These are phyloP conservation scores for Gonium pectorale DNA, from an alignment of 139 green algal species.

Conservation along the genomic window DNA sequence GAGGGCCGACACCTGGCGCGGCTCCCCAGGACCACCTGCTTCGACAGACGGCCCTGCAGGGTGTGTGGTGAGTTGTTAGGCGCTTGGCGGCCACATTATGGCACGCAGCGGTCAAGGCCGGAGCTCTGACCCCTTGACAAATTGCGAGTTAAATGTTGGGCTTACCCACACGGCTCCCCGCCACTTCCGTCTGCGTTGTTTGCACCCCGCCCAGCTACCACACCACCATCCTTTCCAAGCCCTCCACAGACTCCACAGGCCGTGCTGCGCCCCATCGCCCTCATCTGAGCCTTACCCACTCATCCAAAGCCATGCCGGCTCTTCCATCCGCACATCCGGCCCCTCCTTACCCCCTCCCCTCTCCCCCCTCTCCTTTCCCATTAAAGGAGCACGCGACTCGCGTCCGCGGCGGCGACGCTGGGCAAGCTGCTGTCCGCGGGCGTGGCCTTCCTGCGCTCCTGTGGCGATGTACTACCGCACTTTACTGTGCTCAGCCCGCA, in stretches of 20 bases:
- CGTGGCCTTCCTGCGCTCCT: background rate
- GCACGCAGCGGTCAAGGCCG: background rate
- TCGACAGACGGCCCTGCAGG: background rate
- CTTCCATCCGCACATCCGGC: no score
- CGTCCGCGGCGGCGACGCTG: background rate
- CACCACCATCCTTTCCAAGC: background rate
- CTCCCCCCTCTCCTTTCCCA: background rate
- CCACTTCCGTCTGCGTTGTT: no score
- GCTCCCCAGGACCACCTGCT: background rate
- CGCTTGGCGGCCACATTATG: background rate
- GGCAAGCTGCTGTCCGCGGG: background rate
- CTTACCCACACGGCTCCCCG: no score
- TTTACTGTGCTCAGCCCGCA: constrained; percentile 31
- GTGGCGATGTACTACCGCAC: constrained; percentile 11
- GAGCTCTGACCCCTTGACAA: no score
- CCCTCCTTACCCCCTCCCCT: no score
- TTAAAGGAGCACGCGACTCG: background rate
- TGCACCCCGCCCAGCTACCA: background rate
- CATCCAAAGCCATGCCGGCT: background rate
- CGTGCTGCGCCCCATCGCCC: background rate
- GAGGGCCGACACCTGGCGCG: no score
- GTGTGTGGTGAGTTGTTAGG: background rate
- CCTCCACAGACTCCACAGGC: background rate
- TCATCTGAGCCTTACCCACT: background rate
- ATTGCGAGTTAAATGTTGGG: no score